Evolutionary conservation across 495 filamentous ascomycete genomes (phyloP), one percentile per base, ranked within the genome.

Genomic region (Xylaria sp.): DNA sequence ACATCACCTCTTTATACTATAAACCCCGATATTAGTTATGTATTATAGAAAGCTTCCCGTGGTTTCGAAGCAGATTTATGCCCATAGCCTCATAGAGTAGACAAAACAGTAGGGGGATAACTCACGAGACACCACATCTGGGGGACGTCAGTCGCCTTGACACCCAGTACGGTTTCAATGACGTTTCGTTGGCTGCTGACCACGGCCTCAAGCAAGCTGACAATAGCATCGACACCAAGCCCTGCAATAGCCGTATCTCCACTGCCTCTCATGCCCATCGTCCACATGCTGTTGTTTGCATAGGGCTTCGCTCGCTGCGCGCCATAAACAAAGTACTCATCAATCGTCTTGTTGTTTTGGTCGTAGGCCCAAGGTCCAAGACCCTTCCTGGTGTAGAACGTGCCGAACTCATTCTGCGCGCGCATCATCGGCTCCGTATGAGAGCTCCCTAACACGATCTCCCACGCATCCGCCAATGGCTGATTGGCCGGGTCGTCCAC

Each of bases 381-480:
- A 17, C 77, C 77, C 55, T 79, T 37, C 37, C 68, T 61, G 41
- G 75, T 74, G 74, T 86, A 86, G 71, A 90, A 89, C 0, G 82
- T 84, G 33, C 82, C 83, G 76, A 90, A 91, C 79, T 94, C 92
- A 62, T 92, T 92, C 44, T 90, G 90, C 26, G 89, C 88, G 15
- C 91, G 85, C 82, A 88, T 87, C 85, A 94, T 87, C 5, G 92
- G 92, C 78, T 94, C 92, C 5, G 90, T 92, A 77, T 94, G 91
- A 5, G 87, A 90, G 0, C 89, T 89, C 8, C 90, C 90, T 68
- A 93, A 85, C 21, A 93, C 91, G 61, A 93, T 88, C 44, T 90
- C 91, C 78, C 88, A 93, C 40, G 91, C 88, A 76, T 93, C 90
- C 0, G 92, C 91, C 3, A 91, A 82, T 0, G 88, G 86, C 73